Evolutionary conservation across 768 basidiomycete species (phyloP).

Genomic region (Galerina sulciceps): DNA sequence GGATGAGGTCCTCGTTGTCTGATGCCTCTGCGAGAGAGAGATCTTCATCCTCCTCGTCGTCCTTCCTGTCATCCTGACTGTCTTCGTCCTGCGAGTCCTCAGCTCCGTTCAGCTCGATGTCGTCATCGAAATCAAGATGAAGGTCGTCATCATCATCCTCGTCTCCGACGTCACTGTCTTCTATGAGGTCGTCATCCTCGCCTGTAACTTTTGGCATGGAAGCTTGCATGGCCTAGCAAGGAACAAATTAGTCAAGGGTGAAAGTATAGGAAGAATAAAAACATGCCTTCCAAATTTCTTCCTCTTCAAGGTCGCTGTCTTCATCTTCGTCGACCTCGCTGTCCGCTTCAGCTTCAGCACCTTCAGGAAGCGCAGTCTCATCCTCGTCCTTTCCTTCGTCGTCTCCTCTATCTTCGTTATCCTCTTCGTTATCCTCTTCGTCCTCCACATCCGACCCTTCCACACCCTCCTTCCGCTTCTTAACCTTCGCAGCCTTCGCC

Average conservation of each 20-base stretch:
- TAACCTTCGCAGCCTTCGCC: conserved; percentile 45
- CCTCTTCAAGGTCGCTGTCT: conserved; percentile 50
- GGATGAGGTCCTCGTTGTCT: conserved; percentile 72
- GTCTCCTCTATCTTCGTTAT: conserved; percentile 37
- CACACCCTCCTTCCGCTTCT: conserved; percentile 35
- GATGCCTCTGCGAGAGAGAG: conserved; percentile 67
- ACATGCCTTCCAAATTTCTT: conserved; percentile 86
- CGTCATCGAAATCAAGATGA: conserved; percentile 26
- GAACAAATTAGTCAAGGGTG: neutral
- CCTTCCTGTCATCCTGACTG: conserved; percentile 35
- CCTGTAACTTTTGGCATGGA: conserved; percentile 69
- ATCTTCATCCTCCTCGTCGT: conserved; percentile 45
- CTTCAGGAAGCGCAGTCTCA: conserved; percentile 29
- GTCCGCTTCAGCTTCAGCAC: conserved; percentile 37
- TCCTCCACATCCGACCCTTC: conserved; percentile 38
- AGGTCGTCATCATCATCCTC: conserved; percentile 38
- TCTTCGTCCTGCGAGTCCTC: conserved; percentile 28
- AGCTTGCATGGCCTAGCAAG: conserved; percentile 82
- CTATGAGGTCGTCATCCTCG: conserved; percentile 49
- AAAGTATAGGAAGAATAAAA: neutral
- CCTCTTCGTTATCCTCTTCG: conserved; percentile 44
- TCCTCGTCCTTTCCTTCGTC: conserved; percentile 31
- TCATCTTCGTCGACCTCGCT: conserved; percentile 38
- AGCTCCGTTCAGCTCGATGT: conserved; percentile 29
- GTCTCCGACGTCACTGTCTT: conserved; percentile 39